Evolutionary conservation across 164 flowering plant species (phyloP), one percentile per base, ranked within the genome.

Genomic region (Liriodendron chinense): DNA sequence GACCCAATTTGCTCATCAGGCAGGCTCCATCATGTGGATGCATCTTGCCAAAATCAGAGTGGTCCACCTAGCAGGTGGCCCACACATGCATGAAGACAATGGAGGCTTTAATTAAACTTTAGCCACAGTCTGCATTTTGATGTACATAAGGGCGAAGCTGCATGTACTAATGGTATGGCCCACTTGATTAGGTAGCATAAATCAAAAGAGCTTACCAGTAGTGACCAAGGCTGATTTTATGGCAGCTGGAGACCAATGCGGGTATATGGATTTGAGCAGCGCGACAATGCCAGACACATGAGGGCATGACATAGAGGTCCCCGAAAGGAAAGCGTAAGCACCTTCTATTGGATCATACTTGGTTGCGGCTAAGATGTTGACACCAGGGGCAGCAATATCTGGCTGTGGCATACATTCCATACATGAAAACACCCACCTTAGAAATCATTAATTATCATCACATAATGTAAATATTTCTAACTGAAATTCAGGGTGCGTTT

Each of bases 281-380:
- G 85, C 86, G 4, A 75, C 91, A 23, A 86, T 74, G 50, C 88
- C 91, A 0, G 89, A 23, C 0, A 86, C 81, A 72, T 83, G 85
- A 57, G 91, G 91, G 72, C 83, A 77, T 5, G 89, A 76, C 89
- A 86, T 86, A 8, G 89, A 88, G 16, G 89, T 86, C 72, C 91
- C 89, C 7, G 91, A 85, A 14, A 18, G 18, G 8, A 83, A 47
- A 34, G 59, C 71, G 24, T 56, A 83, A 3, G 74, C 82, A 24
- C 24, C 0, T 22, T 64, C 47, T 9, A 25, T 25, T 70, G 72
- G 74, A 5, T 13, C 47, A 2, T 56, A 4, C 0, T 9, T 9
- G 9, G 81, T 80, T 12, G 91, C 86, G 2, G 88, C 86, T 50
- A 85, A 62, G 24, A 86, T 82, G 65, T 75, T 83, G 23, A 82